Conservation (phyloP, 805 yeast genomes). For the Yamadazyma scolyti region DNA sequence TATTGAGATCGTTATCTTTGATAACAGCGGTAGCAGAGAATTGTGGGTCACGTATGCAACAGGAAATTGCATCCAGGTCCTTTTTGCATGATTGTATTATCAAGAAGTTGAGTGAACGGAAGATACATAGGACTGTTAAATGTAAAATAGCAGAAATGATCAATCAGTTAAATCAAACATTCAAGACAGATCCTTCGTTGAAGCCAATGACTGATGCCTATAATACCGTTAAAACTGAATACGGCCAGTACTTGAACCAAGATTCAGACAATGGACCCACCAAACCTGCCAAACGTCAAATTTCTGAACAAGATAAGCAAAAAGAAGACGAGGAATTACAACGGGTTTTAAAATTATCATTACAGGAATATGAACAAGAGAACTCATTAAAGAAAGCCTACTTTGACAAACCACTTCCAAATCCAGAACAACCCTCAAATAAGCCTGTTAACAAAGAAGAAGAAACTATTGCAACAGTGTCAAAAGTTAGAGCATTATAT, state of each 20-base stretch:
- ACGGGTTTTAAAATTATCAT: conserved; percentile 69
- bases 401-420: conserved; percentile 35
- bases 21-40: conserved; percentile 40
- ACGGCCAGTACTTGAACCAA: conserved; percentile 19
- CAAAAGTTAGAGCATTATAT: conserved; percentile 79
- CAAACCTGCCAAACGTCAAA: conserved; percentile 55
- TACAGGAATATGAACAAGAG: conserved; percentile 54
- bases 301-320: conserved; percentile 41
- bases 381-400: conserved; percentile 25
- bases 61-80: conserved; percentile 37
- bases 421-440: conserved; percentile 8
- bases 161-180: conserved; percentile 60
- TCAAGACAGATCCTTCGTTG: conserved; percentile 72
- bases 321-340: conserved; percentile 74
- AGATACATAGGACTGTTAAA: conserved; percentile 67
- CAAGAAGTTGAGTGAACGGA: conserved; percentile 47
- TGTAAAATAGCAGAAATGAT: conserved; percentile 62
- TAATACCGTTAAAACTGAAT: conserved; percentile 44
- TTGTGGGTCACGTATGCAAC: conserved; percentile 43
- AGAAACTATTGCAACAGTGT: conserved; percentile 43
- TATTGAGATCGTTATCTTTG: conserved; percentile 33
- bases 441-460: conserved; percentile 1
- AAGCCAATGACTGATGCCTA: conserved; percentile 64
- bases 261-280: conserved; percentile 34
- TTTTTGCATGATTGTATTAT: conserved; percentile 32